A percentile compares a stretch with the other conserved stretches of the same genome.
These are phyloP conservation scores for Lachnellula hyalina DNA, from an alignment of 2,329 filamentous ascomycete genomes.

Conservation along the genomic window DNA sequence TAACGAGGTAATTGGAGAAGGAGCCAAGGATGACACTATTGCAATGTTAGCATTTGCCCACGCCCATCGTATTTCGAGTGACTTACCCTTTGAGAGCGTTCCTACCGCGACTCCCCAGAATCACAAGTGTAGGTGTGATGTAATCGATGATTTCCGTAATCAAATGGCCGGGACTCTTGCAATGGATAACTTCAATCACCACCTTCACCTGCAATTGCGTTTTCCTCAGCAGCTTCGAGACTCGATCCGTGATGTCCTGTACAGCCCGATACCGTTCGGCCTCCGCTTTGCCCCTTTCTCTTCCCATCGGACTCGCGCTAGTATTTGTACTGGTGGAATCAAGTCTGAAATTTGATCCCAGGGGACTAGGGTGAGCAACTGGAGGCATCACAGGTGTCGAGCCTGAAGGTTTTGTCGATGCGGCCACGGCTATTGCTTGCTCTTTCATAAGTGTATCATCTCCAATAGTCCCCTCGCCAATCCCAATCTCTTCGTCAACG, in stretches of 20 bases:
- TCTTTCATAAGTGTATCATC: slow-evolving; percentile 74
- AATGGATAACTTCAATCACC: slow-evolving; percentile 94
- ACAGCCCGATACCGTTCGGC: slow-evolving; percentile 76
- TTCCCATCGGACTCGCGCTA: slow-evolving; percentile 30
- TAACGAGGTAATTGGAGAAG: slow-evolving; percentile 95
- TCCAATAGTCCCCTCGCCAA: slow-evolving; percentile 32
- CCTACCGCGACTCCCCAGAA: slow-evolving; percentile 84
- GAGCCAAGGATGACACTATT: slow-evolving; percentile 84
- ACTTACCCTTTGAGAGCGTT: slow-evolving; percentile 88
- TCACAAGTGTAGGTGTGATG: slow-evolving; percentile 84
- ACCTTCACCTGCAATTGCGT: slow-evolving; percentile 89
- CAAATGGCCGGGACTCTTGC: slow-evolving; percentile 94
- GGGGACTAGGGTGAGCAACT: slow-evolving; percentile 16
- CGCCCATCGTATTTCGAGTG: neutral
- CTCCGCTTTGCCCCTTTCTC: slow-evolving; percentile 57
- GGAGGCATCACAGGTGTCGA: slow-evolving; percentile 22
- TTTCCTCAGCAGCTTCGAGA: slow-evolving; percentile 81
- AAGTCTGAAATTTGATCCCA: slow-evolving; percentile 19
- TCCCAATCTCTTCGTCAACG: slow-evolving; percentile 76
- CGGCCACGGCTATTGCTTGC: slow-evolving; percentile 64
- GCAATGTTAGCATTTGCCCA: slow-evolving; percentile 29
- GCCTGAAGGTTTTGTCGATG: slow-evolving; percentile 38
- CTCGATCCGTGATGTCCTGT: slow-evolving; percentile 77
- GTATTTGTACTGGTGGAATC: slow-evolving; percentile 17
- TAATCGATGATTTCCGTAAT: slow-evolving; percentile 97